phyloP scores from a whole-genome alignment of 192 early-diverging fungal genomes.

The Chytriomyces sp. region DNA sequence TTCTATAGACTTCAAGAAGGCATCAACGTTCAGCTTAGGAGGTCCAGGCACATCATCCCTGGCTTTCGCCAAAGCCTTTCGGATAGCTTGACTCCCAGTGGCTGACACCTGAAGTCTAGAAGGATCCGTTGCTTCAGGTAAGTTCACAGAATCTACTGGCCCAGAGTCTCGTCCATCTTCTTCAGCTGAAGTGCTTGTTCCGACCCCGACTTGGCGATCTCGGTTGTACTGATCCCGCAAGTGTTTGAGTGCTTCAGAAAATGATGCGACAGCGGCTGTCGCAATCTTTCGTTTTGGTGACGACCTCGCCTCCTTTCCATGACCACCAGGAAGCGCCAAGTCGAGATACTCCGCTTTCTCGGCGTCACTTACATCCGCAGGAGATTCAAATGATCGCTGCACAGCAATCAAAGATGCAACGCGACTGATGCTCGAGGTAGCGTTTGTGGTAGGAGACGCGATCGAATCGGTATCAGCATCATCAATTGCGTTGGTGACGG shows the following conservation, averaged over 20 bases:
- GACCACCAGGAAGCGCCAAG: constrained; percentile 38
- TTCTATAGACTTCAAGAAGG: constrained; percentile 66
- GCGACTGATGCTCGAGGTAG: not conserved
- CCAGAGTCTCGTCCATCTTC: no score
- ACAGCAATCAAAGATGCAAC: constrained; percentile 1
- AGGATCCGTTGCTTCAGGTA: not conserved
- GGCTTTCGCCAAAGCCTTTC: not conserved
- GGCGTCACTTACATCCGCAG: not conserved
- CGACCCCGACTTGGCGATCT: constrained; percentile 22
- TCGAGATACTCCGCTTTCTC: constrained; percentile 57
- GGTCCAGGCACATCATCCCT: not conserved
- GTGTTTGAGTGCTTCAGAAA: constrained; percentile 39
- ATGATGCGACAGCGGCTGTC: constrained; percentile 15
- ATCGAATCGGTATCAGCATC: constrained; percentile 4
- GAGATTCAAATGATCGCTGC: not conserved
- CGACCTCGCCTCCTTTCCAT: constrained; percentile 30
- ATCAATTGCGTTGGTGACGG: constrained; percentile 17
- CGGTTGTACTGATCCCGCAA: constrained; percentile 35
- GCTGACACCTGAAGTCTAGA: not conserved
- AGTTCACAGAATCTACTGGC: not conserved
- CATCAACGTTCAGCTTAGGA: constrained; percentile 51
- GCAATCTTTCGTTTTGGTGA: constrained; percentile 39
- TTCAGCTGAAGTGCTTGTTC: no score
- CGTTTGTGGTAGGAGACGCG: not conserved
- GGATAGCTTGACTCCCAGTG: not conserved